Conservation (phyloP, 2,329 filamentous ascomycete genomes). For the Zopfia rhizophila region DNA sequence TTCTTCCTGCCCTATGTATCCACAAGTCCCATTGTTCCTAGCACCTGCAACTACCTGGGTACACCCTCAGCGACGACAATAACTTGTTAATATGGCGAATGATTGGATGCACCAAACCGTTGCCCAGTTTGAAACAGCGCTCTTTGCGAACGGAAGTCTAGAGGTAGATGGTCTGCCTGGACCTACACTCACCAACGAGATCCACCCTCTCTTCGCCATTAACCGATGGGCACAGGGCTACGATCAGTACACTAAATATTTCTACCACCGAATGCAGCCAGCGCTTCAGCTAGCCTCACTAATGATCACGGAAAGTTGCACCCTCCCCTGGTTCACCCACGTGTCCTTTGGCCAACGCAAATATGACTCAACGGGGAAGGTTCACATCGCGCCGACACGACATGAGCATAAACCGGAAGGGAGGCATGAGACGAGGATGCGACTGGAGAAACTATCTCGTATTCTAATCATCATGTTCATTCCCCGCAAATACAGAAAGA, state of each 20-base stretch:
- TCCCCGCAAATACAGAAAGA: slow-evolving; percentile 10
- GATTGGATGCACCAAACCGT: no score
- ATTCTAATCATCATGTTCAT: slow-evolving; percentile 25
- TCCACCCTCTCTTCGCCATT: slow-evolving; percentile 27
- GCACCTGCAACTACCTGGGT: no score
- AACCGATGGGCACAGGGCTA: slow-evolving; percentile 29
- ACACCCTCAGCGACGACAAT: no score
- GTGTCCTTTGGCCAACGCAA: slow-evolving; percentile 22
- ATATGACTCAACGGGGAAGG: not conserved
- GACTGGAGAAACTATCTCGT: slow-evolving; percentile 19
- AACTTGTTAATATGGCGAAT: no score
- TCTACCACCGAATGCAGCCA: slow-evolving; percentile 16
- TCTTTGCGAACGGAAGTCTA: not conserved
- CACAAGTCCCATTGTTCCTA: no score
- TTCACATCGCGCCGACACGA: slow-evolving; percentile 15
- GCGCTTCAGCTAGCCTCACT: slow-evolving; percentile 28
- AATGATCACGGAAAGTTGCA: slow-evolving; percentile 25
- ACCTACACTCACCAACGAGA: slow-evolving; percentile 20
- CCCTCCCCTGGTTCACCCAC: slow-evolving; percentile 31
- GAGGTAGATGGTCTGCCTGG: not conserved
- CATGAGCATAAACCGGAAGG: slow-evolving; percentile 11
- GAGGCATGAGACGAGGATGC: slow-evolving; percentile 14
- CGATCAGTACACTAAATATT: slow-evolving; percentile 16
- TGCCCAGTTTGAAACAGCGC: no score
- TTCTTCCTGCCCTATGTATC: no score